These are phyloP conservation scores for Sophora flavescens DNA, from an alignment of 306 rosid species.

Conservation along the genomic window DNA sequence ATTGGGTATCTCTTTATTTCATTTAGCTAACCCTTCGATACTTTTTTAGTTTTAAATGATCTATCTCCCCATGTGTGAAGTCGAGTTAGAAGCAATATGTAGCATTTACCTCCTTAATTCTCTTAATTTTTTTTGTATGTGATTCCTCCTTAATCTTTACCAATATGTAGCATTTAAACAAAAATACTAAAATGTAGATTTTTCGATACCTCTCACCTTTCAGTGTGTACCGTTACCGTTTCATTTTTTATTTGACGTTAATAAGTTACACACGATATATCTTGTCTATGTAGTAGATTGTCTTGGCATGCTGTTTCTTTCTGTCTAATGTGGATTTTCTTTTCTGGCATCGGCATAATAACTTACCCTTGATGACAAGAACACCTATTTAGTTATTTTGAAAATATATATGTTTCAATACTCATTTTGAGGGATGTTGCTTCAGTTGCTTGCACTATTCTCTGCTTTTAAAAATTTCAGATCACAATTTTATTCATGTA, in stretches of 20 bases:
- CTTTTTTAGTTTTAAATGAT: background rate
- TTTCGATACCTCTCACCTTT: background rate
- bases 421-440: background rate
- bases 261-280: background rate
- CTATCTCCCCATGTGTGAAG: conserved; percentile 4
- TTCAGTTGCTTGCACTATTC: background rate
- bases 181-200: background rate
- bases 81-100: background rate
- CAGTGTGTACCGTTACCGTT: too few relatives aligned
- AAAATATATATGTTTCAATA: background rate
- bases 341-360: background rate
- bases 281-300: background rate
- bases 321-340: background rate
- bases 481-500: background rate
- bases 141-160: background rate
- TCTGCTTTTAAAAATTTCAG: background rate
- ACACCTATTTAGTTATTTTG: conserved; percentile 1
- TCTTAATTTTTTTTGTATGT: background rate
- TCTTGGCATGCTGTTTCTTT: background rate
- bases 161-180: conserved; percentile 18
- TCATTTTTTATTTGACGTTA: background rate
- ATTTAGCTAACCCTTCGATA: background rate
- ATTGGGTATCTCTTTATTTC: conserved; percentile 24
- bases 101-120: too few relatives aligned
- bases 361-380: background rate